These are phyloP conservation scores for Hypoxylon sp. DNA, from an alignment of 2,329 filamentous ascomycete genomes.

Conservation along the genomic window DNA sequence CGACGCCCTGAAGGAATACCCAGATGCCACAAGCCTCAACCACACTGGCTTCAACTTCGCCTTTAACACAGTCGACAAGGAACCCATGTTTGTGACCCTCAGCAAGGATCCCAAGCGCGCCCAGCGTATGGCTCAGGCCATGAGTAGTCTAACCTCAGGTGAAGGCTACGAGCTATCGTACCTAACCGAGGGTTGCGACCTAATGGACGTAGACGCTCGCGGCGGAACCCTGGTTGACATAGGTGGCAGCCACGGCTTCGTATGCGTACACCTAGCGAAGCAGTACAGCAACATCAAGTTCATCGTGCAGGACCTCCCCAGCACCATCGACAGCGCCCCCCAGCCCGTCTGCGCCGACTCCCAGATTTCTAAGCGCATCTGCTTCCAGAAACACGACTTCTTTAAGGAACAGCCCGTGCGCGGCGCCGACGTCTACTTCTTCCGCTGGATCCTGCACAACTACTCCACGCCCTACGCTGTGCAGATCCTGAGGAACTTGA, in stretches of 20 bases:
- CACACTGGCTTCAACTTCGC: conserved; percentile 65
- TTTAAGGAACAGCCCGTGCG: conserved; percentile 57
- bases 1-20: conserved; percentile 58
- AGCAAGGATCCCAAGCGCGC: conserved; percentile 62
- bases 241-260: conserved; percentile 70
- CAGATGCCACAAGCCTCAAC: conserved; percentile 62
- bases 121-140: conserved; percentile 66
- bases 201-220: conserved; percentile 59
- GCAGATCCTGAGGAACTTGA: conserved; percentile 53
- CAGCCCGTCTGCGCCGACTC: conserved; percentile 56
- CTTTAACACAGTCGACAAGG: conserved; percentile 62
- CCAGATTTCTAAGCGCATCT: conserved; percentile 38
- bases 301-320: conserved; percentile 67
- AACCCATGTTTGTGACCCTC: conserved; percentile 67
- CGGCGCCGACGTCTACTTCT: conserved; percentile 58
- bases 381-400: conserved; percentile 57
- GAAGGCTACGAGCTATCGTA: conserved; percentile 68
- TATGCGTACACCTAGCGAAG: conserved; percentile 66
- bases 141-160: conserved; percentile 66
- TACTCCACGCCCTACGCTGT: conserved; percentile 58
- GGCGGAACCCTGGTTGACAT: conserved; percentile 68
- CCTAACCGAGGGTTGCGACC: conserved; percentile 67
- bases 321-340: conserved; percentile 62
- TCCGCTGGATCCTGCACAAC: conserved; percentile 62
- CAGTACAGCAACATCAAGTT: conserved; percentile 65